Percentiles rank a stretch among this genome's conserved stretches.
Evolutionary conservation across 768 basidiomycete species (phyloP).

Genomic region (Russula abietina): DNA sequence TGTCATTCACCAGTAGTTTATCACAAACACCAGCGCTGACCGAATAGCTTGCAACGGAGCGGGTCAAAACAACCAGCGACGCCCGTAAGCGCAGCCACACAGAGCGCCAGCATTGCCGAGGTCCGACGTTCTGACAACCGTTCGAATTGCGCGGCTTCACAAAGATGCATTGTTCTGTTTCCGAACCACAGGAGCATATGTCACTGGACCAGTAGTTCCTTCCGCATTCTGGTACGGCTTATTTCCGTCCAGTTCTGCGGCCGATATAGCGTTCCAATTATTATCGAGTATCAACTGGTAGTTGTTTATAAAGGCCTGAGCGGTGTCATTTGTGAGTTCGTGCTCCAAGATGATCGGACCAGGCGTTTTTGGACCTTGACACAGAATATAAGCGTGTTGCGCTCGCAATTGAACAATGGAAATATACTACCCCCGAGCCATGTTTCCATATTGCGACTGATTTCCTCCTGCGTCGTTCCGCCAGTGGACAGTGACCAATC

Average conservation of each 20-base stretch:
- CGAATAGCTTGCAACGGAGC: background rate
- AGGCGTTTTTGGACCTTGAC: slow-evolving; percentile 31
- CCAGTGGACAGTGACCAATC: slow-evolving; percentile 63
- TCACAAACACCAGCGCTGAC: background rate
- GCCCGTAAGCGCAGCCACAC: background rate
- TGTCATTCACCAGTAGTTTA: background rate
- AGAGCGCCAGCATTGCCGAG: background rate
- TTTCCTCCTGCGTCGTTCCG: slow-evolving; percentile 39
- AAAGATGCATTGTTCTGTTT: background rate
- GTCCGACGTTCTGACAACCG: background rate
- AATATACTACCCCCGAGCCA: slow-evolving; percentile 15
- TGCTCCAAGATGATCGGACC: slow-evolving; percentile 42
- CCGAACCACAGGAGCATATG: background rate
- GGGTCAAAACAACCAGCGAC: background rate
- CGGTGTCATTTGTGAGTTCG: slow-evolving; percentile 33
- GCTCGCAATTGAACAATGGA: background rate
- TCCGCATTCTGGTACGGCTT: slow-evolving; percentile 21
- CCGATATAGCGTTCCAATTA: slow-evolving; percentile 14
- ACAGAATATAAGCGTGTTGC: slow-evolving; percentile 15
- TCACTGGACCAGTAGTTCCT: slow-evolving; percentile 10
- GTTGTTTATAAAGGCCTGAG: slow-evolving; percentile 21
- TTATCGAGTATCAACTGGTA: slow-evolving; percentile 15
- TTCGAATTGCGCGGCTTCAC: background rate
- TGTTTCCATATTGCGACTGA: slow-evolving; percentile 13
- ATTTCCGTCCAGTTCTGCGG: slow-evolving; percentile 12